phyloP scores from a whole-genome alignment of 768 basidiomycete species.

The Rhodotorula paludigena region DNA sequence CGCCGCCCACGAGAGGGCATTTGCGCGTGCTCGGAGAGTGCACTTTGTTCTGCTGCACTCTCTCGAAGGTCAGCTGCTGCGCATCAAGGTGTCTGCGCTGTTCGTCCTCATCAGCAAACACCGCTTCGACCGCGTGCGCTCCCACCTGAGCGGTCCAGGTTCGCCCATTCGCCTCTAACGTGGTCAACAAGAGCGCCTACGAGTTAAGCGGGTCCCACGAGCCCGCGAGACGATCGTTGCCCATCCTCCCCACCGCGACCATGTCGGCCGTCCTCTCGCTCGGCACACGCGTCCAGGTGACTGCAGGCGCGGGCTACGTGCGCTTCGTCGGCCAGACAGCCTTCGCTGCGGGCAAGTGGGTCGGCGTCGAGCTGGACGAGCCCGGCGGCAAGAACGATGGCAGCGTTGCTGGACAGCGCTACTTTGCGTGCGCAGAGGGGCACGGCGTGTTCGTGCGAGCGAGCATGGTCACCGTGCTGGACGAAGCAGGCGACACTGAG shows the following conservation, averaged over 20 bases:
- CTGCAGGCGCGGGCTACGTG: slow-evolving; percentile 75
- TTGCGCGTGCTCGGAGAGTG: no score
- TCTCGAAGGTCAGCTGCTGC: no score
- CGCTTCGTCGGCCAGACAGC: slow-evolving; percentile 77
- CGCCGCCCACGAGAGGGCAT: no score
- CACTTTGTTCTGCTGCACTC: no score
- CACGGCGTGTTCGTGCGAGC: slow-evolving; percentile 87
- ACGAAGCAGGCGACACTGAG: background rate
- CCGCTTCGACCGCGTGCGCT: no score
- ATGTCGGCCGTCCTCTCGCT: slow-evolving; percentile 48
- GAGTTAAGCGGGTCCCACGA: no score
- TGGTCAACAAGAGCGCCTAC: no score
- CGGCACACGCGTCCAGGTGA: slow-evolving; percentile 71
- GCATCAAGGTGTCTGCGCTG: no score
- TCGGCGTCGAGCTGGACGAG: slow-evolving; percentile 84
- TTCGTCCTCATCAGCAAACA: no score
- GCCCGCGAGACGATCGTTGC: no score
- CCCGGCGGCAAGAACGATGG: slow-evolving; percentile 94
- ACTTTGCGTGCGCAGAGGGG: slow-evolving; percentile 71
- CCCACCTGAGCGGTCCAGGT: no score
- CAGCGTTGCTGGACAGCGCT: slow-evolving; percentile 56
- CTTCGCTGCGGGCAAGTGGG: slow-evolving; percentile 87
- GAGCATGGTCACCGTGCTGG: slow-evolving; percentile 63
- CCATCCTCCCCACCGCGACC: background rate
- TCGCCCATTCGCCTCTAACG: no score